A percentile compares a stretch with the other conserved stretches of the same genome.
Evolutionary conservation across 495 filamentous ascomycete genomes (phyloP).

Genomic region (Penicillium simplicissimum): DNA sequence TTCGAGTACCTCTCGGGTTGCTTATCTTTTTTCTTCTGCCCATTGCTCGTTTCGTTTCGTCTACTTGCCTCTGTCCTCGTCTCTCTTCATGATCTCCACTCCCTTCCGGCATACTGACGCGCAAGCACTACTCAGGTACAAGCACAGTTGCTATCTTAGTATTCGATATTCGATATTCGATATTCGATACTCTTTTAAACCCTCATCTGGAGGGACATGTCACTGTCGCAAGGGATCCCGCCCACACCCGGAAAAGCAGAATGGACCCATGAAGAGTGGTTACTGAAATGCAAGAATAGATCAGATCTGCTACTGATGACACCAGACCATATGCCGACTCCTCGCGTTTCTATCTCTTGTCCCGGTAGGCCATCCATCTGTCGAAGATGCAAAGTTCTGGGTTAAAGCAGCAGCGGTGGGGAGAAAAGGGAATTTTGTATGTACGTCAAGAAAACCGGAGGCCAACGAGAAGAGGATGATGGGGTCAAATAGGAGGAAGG

Average conservation of each 20-base stretch:
- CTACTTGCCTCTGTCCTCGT: not conserved
- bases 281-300: not conserved
- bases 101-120: no score
- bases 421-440: slow-evolving; percentile 16
- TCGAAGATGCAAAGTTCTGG: not conserved
- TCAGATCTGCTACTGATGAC: not conserved
- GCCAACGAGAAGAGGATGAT: slow-evolving; percentile 1
- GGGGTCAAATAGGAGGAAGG: not conserved
- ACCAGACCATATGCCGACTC: not conserved
- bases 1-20: no score
- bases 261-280: not conserved
- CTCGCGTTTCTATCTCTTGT: not conserved
- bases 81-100: not conserved
- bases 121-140: slow-evolving; percentile 9
- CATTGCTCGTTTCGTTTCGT: not conserved
- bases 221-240: slow-evolving; percentile 12
- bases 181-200: slow-evolving; percentile 2
- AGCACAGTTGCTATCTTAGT: slow-evolving; percentile 23
- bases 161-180: slow-evolving; percentile 11
- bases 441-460: slow-evolving; percentile 27
- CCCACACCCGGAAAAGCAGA: not conserved
- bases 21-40: no score
- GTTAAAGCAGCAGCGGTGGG: not conserved
- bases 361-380: not conserved
- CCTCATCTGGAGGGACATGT: slow-evolving; percentile 12